Base-by-base conservation (phyloP, 805 yeast species). In the Blastobotrys terrestris region DNA sequence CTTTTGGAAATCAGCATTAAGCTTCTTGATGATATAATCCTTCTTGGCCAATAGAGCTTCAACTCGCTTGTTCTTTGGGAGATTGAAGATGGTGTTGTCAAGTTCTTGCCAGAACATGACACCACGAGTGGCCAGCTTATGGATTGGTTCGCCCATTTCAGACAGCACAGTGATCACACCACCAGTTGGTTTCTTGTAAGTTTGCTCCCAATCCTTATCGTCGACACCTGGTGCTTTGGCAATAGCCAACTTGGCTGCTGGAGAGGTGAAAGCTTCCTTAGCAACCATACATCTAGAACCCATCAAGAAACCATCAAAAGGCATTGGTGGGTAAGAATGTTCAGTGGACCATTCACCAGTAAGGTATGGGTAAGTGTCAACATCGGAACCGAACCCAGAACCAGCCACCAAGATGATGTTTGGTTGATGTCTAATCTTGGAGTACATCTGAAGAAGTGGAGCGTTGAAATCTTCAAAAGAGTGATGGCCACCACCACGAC, bases 401-500 rank as follows among this genome's bases (percentile, higher is more conserved):
- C 99, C 99, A 52, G 97, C 98, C 65, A 94, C 82, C 63, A 94
- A 78, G 53, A 91, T 77, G 63, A 94, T 89, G 77, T 94, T 94
- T 48, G 87, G 67, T 65, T 90, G 85, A 74, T 89, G 85, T 80
- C 99, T 87, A 65, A 94, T 86, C 77, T 86, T 85, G 60, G 96
- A 77, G 74, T 94, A 94, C 92, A 94, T 94, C 72, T 89, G 96
- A 67, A 94, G 75, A 61, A 94, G 80, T 61, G 99, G 98, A 67
- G 91, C 92, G 72, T 94, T 99, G 94, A 92, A 90, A 75, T 94
- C 99, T 78, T 94, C 99, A 67, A 83, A 94, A 49, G 98, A 92
- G 73, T 94, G 99, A 72, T 94, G 99, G 67, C 99, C 99, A 80
- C 99, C 99, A 76, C 97, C 99, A 80, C 99, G 91, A 72, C 99